Conservation (phyloP, 2,329 filamentous ascomycete species). For the Penicillium nordicum region DNA sequence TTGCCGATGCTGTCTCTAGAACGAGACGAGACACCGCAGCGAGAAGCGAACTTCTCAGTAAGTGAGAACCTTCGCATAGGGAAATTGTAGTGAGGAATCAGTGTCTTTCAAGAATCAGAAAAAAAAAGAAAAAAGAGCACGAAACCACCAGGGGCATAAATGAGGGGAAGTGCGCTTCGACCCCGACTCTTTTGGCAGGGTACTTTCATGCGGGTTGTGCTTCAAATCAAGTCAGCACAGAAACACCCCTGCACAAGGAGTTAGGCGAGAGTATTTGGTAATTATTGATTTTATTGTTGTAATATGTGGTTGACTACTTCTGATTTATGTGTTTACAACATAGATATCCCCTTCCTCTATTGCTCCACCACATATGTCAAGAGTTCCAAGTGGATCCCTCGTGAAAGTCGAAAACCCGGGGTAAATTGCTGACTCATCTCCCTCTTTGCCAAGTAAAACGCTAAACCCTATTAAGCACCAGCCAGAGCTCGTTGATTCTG, state of each 20-base stretch:
- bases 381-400: slow-evolving; percentile 2
- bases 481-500: slow-evolving; percentile 23
- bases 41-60: slow-evolving; percentile 31
- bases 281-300: background rate
- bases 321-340: too few species aligned
- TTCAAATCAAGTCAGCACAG: slow-evolving; percentile 2
- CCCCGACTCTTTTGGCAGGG: slow-evolving; percentile 10
- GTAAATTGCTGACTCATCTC: slow-evolving; percentile 20
- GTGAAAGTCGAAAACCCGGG: slow-evolving; percentile 14
- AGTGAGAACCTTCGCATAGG: slow-evolving; percentile 26
- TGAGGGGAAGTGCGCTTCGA: slow-evolving; percentile 19
- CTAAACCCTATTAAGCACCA: slow-evolving; percentile 18
- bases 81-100: background rate
- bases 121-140: background rate
- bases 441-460: background rate
- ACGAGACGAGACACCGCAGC: slow-evolving; percentile 25
- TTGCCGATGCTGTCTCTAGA: slow-evolving; percentile 13
- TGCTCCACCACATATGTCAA: background rate
- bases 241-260: background rate
- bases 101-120: background rate
- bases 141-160: slow-evolving; percentile 4
- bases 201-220: slow-evolving; percentile 15
- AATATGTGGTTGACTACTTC: background rate
- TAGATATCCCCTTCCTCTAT: background rate
- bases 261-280: background rate